These are phyloP conservation scores for Bipolaris victoriae DNA, from an alignment of 2,329 filamentous ascomycete genomes.

Conservation along the genomic window DNA sequence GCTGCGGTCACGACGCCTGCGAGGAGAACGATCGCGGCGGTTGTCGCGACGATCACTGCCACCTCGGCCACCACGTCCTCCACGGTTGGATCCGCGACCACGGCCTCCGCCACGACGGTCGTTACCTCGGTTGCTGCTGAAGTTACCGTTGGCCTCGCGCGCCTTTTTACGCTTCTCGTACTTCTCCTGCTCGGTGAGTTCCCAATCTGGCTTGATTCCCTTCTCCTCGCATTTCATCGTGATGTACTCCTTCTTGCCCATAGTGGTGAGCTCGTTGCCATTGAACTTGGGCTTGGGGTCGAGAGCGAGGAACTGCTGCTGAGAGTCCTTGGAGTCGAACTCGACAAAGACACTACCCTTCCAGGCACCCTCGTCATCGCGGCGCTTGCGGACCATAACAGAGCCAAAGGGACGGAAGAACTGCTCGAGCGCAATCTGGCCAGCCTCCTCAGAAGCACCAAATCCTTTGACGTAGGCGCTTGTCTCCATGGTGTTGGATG, in stretches of 20 bases:
- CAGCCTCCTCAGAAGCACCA: slow-evolving; percentile 78
- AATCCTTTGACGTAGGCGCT: slow-evolving; percentile 96
- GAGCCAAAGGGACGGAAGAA: slow-evolving; percentile 85
- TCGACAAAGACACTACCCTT: slow-evolving; percentile 98
- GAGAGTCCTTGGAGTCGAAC: slow-evolving; percentile 78
- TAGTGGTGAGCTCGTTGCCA: slow-evolving; percentile 77
- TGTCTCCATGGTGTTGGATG: slow-evolving; percentile 70
- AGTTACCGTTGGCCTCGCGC: slow-evolving; percentile 36
- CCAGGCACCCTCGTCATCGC: slow-evolving; percentile 72
- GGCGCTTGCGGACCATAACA: slow-evolving; percentile 84
- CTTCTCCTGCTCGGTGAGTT: slow-evolving; percentile 41
- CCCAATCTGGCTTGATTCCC: slow-evolving; percentile 52
- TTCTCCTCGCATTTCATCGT: slow-evolving; percentile 56
- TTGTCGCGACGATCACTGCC: slow-evolving; percentile 26
- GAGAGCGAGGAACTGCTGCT: slow-evolving; percentile 78
- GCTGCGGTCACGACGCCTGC: slow-evolving; percentile 34
- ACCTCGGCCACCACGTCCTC: slow-evolving; percentile 27
- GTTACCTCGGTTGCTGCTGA: slow-evolving; percentile 36
- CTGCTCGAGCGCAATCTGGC: slow-evolving; percentile 91
- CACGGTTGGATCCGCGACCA: slow-evolving; percentile 39
- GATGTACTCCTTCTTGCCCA: slow-evolving; percentile 87
- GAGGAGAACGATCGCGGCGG: slow-evolving; percentile 33
- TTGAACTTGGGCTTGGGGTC: slow-evolving; percentile 86
- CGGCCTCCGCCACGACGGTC: slow-evolving; percentile 38
- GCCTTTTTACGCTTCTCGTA: slow-evolving; percentile 17